These are phyloP conservation scores for Nepenthes mirabilis DNA, from an alignment of 148 eudicot genomes.

Conservation along the genomic window DNA sequence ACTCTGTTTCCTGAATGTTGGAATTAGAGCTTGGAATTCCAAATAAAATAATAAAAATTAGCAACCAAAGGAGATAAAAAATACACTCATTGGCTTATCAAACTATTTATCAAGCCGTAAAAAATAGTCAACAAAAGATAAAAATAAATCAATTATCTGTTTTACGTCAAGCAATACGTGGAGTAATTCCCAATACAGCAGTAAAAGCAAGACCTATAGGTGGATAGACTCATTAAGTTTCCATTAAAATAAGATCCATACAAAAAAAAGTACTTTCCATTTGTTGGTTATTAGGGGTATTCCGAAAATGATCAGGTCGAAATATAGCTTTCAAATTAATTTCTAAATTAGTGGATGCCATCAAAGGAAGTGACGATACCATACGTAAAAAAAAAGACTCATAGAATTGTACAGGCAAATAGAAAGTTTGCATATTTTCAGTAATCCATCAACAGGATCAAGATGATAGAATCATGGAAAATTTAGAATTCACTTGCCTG, in stretches of 20 bases:
- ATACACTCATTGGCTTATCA: too few species aligned
- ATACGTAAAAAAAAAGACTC: slow-evolving; percentile 1
- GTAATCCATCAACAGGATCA: background rate
- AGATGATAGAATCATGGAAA: background rate
- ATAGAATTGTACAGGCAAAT: background rate
- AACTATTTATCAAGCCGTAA: too few species aligned
- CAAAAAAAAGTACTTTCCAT: slow-evolving; percentile 1
- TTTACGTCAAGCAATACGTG: background rate
- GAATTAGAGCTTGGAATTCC: too few species aligned
- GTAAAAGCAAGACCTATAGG: slow-evolving; percentile 1
- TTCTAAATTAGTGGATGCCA: slow-evolving; percentile 6
- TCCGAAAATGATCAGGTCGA: slow-evolving; percentile 2
- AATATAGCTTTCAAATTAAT: slow-evolving; percentile 10
- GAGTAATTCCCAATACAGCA: background rate
- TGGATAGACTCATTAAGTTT: slow-evolving; percentile 7
- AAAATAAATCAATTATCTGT: too few species aligned
- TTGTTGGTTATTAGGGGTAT: slow-evolving; percentile 9
- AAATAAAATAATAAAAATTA: too few species aligned
- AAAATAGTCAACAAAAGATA: too few species aligned
- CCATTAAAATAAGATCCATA: slow-evolving; percentile 8
- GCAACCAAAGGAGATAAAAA: too few species aligned
- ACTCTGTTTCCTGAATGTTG: too few species aligned
- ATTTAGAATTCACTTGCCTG: too few species aligned
- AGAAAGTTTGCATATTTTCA: background rate
- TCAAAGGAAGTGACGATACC: slow-evolving; percentile 5